A percentile compares a stretch with the other conserved stretches of the same genome.
Conservation (phyloP, 208 protist genomes). For the Histomonas meleagridis region DNA sequence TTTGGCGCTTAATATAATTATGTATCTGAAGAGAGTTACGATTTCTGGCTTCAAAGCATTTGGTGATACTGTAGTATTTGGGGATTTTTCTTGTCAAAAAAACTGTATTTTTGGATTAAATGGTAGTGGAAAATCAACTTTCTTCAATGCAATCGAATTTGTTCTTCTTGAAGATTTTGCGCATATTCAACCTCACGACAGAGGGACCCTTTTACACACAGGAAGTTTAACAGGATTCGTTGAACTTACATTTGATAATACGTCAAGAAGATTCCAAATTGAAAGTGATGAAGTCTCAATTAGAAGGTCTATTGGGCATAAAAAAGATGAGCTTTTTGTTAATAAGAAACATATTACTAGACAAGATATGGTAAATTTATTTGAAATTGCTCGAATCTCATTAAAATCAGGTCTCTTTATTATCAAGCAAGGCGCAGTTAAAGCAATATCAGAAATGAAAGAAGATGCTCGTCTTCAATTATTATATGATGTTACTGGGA, state of each 20-base stretch:
- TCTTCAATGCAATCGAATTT: not conserved
- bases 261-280: not conserved
- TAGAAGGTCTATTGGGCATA: not conserved
- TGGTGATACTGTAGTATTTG: not conserved
- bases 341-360: not conserved
- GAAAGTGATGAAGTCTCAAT: not conserved
- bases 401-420: not conserved
- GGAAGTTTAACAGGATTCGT: not conserved
- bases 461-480: not conserved
- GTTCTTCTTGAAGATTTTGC: not conserved
- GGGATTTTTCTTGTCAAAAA: not conserved
- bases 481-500: not conserved
- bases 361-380: not conserved
- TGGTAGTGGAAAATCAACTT: not conserved
- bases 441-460: not conserved
- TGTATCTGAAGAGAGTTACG: conserved; percentile 21
- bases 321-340: conserved; percentile 28
- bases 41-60: conserved; percentile 15
- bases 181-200: not conserved
- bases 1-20: too few species aligned
- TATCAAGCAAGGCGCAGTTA: not conserved
- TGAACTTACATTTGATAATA: conserved; percentile 22
- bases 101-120: conserved; percentile 21
- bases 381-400: not conserved
- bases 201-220: not conserved